phyloP scores from a whole-genome alignment of 2,329 filamentous ascomycete genomes.

The Diaporthe longicolla region DNA sequence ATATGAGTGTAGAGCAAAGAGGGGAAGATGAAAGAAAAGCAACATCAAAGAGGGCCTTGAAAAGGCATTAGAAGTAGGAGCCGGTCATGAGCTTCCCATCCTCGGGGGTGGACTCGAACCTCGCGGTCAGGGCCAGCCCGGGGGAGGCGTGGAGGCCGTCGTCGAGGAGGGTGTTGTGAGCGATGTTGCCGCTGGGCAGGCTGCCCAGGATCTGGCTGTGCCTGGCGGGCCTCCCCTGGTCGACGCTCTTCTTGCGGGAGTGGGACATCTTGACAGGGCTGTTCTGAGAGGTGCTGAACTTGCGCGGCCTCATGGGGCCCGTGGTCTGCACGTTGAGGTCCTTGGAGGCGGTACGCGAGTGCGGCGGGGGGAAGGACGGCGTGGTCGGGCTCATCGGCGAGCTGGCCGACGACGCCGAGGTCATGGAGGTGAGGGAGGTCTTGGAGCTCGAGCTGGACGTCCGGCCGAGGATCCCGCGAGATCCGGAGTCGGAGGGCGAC shows the following conservation, averaged over 20 bases:
- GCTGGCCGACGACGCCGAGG: conserved; percentile 29
- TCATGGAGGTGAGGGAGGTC: conserved; percentile 38
- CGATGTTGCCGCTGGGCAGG: conserved; percentile 37
- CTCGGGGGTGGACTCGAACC: conserved; percentile 42
- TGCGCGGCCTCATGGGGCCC: conserved; percentile 34
- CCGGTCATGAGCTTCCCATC: conserved; percentile 38
- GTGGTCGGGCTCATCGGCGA: conserved; percentile 37
- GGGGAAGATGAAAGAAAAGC: not conserved
- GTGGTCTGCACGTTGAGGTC: conserved; percentile 13
- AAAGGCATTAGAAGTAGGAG: conserved; percentile 36
- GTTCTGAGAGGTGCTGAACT: conserved; percentile 42
- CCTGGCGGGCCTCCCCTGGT: conserved; percentile 36
- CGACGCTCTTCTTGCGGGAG: conserved; percentile 38
- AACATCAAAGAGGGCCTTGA: not conserved
- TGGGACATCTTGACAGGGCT: conserved; percentile 40
- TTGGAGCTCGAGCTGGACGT: conserved; percentile 40
- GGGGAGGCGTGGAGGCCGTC: conserved; percentile 30
- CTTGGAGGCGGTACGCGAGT: conserved; percentile 31
- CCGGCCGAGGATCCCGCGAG: conserved; percentile 28
- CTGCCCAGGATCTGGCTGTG: conserved; percentile 42
- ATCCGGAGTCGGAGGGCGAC: conserved; percentile 25
- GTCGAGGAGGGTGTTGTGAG: conserved; percentile 29
- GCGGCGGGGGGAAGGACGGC: conserved; percentile 26
- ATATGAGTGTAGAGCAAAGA: conserved; percentile 10
- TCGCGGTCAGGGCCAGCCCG: conserved; percentile 38